Base-by-base conservation (phyloP, 1,284 basidiomycete species). In the Ceratorhiza oryzae-sativae region DNA sequence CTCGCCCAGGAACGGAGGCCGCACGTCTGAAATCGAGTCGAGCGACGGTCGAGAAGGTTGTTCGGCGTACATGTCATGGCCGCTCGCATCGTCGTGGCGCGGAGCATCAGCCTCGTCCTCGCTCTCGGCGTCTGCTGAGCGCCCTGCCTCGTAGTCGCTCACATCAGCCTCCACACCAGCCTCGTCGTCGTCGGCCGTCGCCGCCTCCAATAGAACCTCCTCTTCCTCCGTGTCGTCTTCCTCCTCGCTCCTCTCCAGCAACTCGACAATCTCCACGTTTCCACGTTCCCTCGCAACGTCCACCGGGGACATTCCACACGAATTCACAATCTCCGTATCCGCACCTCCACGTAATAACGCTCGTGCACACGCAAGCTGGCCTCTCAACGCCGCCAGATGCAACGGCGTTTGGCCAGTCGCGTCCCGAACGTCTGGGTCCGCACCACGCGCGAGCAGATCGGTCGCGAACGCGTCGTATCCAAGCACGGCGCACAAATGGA, bases 401-500 rank as follows among this genome's bases (percentile, higher is more conserved):
- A 98, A 82, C 0, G 97, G 88, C 0, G 96, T 98, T 78, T 86
- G 95, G 5, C 97, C 97, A 79, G 95, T 97, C 73, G 86, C 84
- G 80, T 99, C 97, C 71, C 93, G 89, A 1, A 86, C 86, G 79
- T 98, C 94, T 56, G 95, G 76, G 76, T 95, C 92, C 36, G 90
- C 89, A 15, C 86, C 89, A 62, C 88, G 90, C 0, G 83, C 80
- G 62, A 97, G 82, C 61, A 99, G 84, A 78, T 92, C 92, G 45
- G 83, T 80, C 10, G 90, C 87, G 15, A 99, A 85, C 1, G 86
- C 83, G 30, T 88, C 83, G 81, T 94, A 94, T 51, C 91, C 90
- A 75, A 95, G 86, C 77, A 94, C 90, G 0, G 90, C 85, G 0
- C 96, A 91, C 41, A 98, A 84, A 80, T 99, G 97, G 5, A 98